Conservation (phyloP, 371 early-diverging fungal species). For the Capniomyces stellatus region DNA sequence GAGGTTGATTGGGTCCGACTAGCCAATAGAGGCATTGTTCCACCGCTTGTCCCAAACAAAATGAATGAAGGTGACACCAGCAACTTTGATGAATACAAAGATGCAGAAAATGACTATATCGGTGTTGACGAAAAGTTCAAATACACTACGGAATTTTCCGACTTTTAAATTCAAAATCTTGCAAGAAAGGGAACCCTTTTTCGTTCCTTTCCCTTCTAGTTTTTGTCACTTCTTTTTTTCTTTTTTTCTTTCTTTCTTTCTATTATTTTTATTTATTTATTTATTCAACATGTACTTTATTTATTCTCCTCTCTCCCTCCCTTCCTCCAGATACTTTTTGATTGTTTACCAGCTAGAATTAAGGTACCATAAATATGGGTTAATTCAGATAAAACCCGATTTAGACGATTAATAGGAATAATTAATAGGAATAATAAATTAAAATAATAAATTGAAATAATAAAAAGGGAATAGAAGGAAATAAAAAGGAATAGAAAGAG, state of each 20-base stretch:
- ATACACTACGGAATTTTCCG: not conserved
- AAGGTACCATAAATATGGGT: too few species aligned
- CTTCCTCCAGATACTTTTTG: too few species aligned
- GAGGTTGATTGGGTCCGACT: slow-evolving; percentile 81
- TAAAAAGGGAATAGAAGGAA: not conserved
- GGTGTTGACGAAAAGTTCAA: not conserved
- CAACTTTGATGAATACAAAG: slow-evolving; percentile 88
- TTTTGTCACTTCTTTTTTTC: too few species aligned
- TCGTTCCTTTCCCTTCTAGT: too few species aligned
- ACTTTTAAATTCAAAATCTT: not conserved
- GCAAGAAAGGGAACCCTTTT: too few species aligned
- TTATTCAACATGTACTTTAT: too few species aligned
- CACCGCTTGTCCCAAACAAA: slow-evolving; percentile 74
- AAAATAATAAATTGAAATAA: not conserved
- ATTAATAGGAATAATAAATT: not conserved
- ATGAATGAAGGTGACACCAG: slow-evolving; percentile 77
- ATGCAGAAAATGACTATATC: slow-evolving; percentile 17
- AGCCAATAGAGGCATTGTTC: slow-evolving; percentile 47
- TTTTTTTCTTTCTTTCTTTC: too few species aligned
- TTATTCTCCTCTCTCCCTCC: too few species aligned
- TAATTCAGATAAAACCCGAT: too few species aligned
- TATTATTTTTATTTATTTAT: too few species aligned
- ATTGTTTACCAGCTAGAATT: not conserved
- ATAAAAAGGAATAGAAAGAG: not conserved
- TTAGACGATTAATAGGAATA: too few species aligned